phyloP scores from a whole-genome alignment of 1,139 yeast species.

The Diutina mesorugosa region DNA sequence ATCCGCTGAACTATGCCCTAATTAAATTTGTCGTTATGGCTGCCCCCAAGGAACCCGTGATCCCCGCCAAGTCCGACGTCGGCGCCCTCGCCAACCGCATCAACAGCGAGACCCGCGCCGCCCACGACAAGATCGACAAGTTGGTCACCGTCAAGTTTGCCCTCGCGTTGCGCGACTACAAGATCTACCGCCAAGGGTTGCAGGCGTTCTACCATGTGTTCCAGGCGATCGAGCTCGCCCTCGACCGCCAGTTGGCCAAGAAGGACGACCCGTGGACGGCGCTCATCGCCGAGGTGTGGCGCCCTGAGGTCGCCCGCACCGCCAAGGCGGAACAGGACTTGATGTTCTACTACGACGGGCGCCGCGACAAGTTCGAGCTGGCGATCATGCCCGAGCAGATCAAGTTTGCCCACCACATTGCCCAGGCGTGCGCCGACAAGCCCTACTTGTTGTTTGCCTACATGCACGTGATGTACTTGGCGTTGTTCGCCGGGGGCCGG shows the following conservation, averaged over 20 bases:
- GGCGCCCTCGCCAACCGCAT: conserved; percentile 80
- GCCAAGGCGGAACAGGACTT: conserved; percentile 49
- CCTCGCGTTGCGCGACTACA: conserved; percentile 62
- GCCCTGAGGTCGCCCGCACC: conserved; percentile 58
- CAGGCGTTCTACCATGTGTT: conserved; percentile 71
- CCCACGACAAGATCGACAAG: conserved; percentile 61
- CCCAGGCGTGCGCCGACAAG: conserved; percentile 37
- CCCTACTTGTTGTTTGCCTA: conserved; percentile 73
- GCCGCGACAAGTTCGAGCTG: conserved; percentile 36
- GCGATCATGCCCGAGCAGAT: conserved; percentile 54
- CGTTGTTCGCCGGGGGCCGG: conserved; percentile 79
- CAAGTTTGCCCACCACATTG: conserved; percentile 49
- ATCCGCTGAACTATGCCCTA: no score
- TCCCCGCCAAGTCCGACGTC: conserved; percentile 61
- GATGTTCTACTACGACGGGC: conserved; percentile 49
- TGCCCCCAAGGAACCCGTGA: conserved; percentile 26
- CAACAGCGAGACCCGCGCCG: conserved; percentile 49
- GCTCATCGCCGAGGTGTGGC: conserved; percentile 44
- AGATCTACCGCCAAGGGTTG: conserved; percentile 69
- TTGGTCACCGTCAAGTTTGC: conserved; percentile 60
- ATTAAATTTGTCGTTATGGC: no score
- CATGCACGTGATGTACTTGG: conserved; percentile 76
- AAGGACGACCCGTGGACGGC: conserved; percentile 21
- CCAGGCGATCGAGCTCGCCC: conserved; percentile 47
- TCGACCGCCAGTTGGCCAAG: conserved; percentile 30